Conservation (phyloP, 345 rosid genomes). For the Aquilaria malaccensis region DNA sequence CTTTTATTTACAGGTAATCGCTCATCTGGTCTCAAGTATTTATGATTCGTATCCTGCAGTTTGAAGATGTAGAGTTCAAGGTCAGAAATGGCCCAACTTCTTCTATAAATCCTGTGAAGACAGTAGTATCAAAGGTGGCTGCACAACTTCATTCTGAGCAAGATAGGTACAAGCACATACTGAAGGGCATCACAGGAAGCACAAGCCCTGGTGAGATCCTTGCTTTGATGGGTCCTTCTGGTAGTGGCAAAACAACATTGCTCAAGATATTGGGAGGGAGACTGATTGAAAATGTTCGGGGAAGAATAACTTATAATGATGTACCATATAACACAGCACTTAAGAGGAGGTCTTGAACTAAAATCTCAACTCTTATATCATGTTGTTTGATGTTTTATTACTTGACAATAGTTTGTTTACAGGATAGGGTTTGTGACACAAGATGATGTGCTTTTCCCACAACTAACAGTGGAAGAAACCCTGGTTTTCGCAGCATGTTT, state of each 20-base stretch:
- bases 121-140: slow-evolving; percentile 61
- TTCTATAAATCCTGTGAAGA: slow-evolving; percentile 48
- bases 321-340: slow-evolving; percentile 60
- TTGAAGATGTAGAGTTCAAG: slow-evolving; percentile 82
- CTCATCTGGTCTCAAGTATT: not conserved
- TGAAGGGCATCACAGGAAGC: slow-evolving; percentile 87
- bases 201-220: slow-evolving; percentile 90
- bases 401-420: slow-evolving; percentile 6
- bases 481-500: slow-evolving; percentile 79
- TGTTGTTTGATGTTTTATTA: not conserved
- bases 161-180: slow-evolving; percentile 65
- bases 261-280: slow-evolving; percentile 89
- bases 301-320: slow-evolving; percentile 77
- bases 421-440: slow-evolving; percentile 97
- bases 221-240: slow-evolving; percentile 97
- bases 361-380: not conserved
- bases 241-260: slow-evolving; percentile 93
- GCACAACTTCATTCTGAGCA: slow-evolving; percentile 43
- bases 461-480: slow-evolving; percentile 91
- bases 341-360: slow-evolving; percentile 55
- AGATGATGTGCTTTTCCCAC: slow-evolving; percentile 91
- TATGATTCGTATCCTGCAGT: slow-evolving; percentile 26
- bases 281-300: slow-evolving; percentile 55
- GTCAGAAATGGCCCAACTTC: slow-evolving; percentile 41
- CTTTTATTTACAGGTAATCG: not conserved